These are phyloP conservation scores for Fonsecaea erecta DNA, from an alignment of 2,329 filamentous ascomycete species.

Conservation along the genomic window DNA sequence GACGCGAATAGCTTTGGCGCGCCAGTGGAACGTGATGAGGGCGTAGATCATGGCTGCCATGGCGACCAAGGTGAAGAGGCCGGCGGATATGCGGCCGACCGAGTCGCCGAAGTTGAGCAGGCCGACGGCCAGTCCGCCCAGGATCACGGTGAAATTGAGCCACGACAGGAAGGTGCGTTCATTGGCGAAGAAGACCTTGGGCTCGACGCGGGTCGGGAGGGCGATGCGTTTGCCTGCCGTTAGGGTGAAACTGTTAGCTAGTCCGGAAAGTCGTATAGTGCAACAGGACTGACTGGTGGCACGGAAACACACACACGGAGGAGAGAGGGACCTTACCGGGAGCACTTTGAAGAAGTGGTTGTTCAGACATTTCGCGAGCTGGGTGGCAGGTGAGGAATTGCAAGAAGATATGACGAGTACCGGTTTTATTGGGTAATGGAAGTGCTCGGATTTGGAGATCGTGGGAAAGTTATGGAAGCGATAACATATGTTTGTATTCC, in stretches of 20 bases:
- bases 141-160: slow-evolving; percentile 99
- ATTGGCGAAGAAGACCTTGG: slow-evolving; percentile 99
- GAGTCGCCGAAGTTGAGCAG: slow-evolving; percentile 98
- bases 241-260: slow-evolving; percentile 7
- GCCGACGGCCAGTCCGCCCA: slow-evolving; percentile 92
- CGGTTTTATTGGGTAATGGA: no score
- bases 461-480: background rate
- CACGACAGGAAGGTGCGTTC: slow-evolving; percentile 98
- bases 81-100: slow-evolving; percentile 90
- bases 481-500: background rate
- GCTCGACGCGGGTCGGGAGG: slow-evolving; percentile 95
- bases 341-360: slow-evolving; percentile 92
- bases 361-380: slow-evolving; percentile 89
- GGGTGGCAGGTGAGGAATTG: no score
- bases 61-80: slow-evolving; percentile 89
- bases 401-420: no score
- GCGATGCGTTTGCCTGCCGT: slow-evolving; percentile 90
- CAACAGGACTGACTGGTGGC: background rate
- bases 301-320: no score
- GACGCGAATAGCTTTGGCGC: slow-evolving; percentile 87
- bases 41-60: slow-evolving; percentile 97
- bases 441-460: background rate
- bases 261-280: background rate
- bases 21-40: slow-evolving; percentile 93
- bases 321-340: slow-evolving; percentile 66